Evolutionary conservation across 148 eudicot species (phyloP), one percentile per base, ranked within the genome.

Genomic region (Selenicereus undatus): DNA sequence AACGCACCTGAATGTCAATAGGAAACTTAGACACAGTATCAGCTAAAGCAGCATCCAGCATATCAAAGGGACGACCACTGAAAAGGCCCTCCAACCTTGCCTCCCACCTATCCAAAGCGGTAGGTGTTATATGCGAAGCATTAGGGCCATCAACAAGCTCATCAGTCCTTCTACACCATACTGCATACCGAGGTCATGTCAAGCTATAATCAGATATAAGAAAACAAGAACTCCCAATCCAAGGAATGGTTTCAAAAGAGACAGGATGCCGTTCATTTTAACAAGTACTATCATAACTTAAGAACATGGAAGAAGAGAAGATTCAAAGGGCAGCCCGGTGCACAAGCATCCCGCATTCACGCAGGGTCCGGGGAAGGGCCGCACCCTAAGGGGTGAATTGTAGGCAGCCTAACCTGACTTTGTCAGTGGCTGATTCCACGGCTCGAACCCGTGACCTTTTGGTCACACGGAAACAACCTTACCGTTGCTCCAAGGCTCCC

Each of bases 151-250:
- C 99, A 72, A 96, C 99, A 71, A 96, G 97, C 85, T 96, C 99
- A 84, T 96, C 99, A 18, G 99, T 96, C 89, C 99, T 91, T 82
- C 98, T 94, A 89, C 99, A 96, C 99, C 99, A 96, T 68, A 96
- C 99, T 96, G 87, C 78, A 84, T 70, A 70, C 60, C 54, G 24
- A 81, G 35, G 42, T 36, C 77, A 83, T 73, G 65, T 69, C 54
- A 24, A 81, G 42, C 29, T 42, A 73, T 36, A 39, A 27, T 77
- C 54, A 77, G 52, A 42, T 64, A 48, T 26, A 36, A 73, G 18
- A 62, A 20, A 11, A 4, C 32, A 22, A 21, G 5, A 64, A 24
- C 35, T 27, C 20, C 24, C 48, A 50, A 1, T 17, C 71, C 24
- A 22, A 27, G 9, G 13, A 76, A 9, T 5, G n/a, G 48, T 66